Evolutionary conservation across 1,139 yeast genomes (phyloP).

Genomic region (Yamadazyma triangularis): DNA sequence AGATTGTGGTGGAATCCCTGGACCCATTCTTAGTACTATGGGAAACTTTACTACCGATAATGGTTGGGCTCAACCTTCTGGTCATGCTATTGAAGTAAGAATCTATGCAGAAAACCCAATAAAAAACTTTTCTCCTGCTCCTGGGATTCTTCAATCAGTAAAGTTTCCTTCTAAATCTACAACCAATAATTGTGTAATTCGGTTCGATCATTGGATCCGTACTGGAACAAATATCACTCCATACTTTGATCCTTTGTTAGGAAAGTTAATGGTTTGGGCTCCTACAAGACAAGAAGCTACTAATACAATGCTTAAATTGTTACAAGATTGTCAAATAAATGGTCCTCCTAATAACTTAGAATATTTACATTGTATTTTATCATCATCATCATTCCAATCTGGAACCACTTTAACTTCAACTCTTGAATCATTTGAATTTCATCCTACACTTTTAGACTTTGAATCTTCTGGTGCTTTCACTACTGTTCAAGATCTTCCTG

Average conservation of each 20-base stretch:
- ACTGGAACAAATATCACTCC: slow-evolving; percentile 28
- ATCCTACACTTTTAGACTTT: slow-evolving; percentile 4
- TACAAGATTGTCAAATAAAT: slow-evolving; percentile 14
- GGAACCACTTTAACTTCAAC: slow-evolving; percentile 3
- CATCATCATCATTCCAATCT: slow-evolving; percentile 1
- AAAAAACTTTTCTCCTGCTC: slow-evolving; percentile 26
- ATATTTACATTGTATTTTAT: slow-evolving; percentile 9
- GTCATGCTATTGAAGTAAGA: slow-evolving; percentile 30
- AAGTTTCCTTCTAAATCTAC: slow-evolving; percentile 12
- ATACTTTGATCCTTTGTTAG: slow-evolving; percentile 29
- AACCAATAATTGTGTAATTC: slow-evolving; percentile 10
- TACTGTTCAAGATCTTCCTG: slow-evolving; percentile 6
- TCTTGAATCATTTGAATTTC: slow-evolving; percentile 3
- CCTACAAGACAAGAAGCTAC: slow-evolving; percentile 17
- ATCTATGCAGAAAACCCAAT: slow-evolving; percentile 31
- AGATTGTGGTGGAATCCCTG: slow-evolving; percentile 18
- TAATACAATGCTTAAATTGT: slow-evolving; percentile 16
- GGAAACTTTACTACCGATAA: slow-evolving; percentile 6
- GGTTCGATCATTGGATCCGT: slow-evolving; percentile 29
- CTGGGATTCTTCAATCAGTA: slow-evolving; percentile 25
- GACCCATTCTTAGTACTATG: slow-evolving; percentile 5
- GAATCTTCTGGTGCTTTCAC: slow-evolving; percentile 4
- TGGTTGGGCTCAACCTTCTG: slow-evolving; percentile 20
- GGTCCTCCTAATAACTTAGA: slow-evolving; percentile 29
- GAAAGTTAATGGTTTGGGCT: slow-evolving; percentile 29